These are phyloP conservation scores for Phaeolepiota aurea DNA, from an alignment of 768 basidiomycete genomes.

Conservation along the genomic window DNA sequence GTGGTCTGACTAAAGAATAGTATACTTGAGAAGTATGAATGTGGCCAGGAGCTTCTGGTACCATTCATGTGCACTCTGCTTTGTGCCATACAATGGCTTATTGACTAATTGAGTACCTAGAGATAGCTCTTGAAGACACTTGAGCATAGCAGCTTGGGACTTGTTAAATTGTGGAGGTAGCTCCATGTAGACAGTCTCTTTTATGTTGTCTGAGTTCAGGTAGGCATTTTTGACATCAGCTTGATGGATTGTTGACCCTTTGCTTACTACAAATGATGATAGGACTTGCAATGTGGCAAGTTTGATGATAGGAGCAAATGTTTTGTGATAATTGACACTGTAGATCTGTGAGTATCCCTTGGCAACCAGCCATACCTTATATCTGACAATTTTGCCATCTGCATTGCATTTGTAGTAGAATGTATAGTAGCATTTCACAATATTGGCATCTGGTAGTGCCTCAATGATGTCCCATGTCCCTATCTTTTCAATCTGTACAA, in stretches of 20 bases:
- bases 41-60: slow-evolving; percentile 14
- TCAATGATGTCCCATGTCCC: slow-evolving; percentile 16
- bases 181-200: slow-evolving; percentile 1
- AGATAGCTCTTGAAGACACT: not conserved
- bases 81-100: slow-evolving; percentile 23
- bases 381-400: slow-evolving; percentile 20
- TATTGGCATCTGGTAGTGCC: slow-evolving; percentile 15
- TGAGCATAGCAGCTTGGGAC: not conserved
- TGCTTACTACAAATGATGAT: slow-evolving; percentile 9
- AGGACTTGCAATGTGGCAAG: slow-evolving; percentile 15
- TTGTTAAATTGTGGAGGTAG: not conserved
- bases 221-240: slow-evolving; percentile 2
- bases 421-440: slow-evolving; percentile 11
- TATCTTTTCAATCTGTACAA: slow-evolving; percentile 10
- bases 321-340: slow-evolving; percentile 26
- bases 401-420: slow-evolving; percentile 14
- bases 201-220: slow-evolving; percentile 1
- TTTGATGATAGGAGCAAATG: slow-evolving; percentile 15
- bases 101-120: not conserved
- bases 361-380: slow-evolving; percentile 23
- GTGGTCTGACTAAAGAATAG: slow-evolving; percentile 7
- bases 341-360: slow-evolving; percentile 29
- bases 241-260: not conserved
- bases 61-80: slow-evolving; percentile 24
- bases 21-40: slow-evolving; percentile 8